Percentiles rank a stretch among this genome's conserved stretches.
phyloP scores from a whole-genome alignment of 2,329 filamentous ascomycete species.

The Tolypocladium album region DNA sequence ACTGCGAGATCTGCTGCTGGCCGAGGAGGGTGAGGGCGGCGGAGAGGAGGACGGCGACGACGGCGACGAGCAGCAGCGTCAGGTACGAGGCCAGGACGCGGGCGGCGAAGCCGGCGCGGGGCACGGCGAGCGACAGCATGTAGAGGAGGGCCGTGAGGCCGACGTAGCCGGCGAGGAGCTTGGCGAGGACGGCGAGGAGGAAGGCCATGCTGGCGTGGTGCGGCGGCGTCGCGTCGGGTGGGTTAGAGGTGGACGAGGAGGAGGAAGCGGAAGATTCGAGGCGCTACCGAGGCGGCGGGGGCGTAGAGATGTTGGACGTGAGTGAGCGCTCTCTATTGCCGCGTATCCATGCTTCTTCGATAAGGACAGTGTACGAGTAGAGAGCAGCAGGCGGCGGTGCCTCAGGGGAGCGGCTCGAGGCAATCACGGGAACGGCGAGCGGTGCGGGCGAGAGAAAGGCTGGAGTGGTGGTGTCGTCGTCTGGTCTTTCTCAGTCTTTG shows the following conservation, averaged over 20 bases:
- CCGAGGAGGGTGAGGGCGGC: conserved; percentile 61
- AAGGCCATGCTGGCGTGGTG: conserved; percentile 19
- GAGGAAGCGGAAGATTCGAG: too few relatives aligned
- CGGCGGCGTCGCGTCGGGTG: not conserved
- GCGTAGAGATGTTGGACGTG: not conserved
- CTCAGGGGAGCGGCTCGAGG: not conserved
- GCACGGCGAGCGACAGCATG: conserved; percentile 46
- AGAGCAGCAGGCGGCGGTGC: not conserved
- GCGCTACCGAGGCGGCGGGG: not conserved
- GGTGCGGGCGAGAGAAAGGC: not conserved
- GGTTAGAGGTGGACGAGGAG: too few relatives aligned
- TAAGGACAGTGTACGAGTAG: not conserved
- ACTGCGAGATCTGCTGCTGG: conserved; percentile 70
- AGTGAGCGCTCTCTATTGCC: not conserved
- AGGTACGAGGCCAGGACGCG: conserved; percentile 58
- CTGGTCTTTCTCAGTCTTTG: not conserved
- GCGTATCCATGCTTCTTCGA: not conserved
- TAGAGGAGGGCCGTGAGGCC: conserved; percentile 47
- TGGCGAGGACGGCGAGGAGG: conserved; percentile 25
- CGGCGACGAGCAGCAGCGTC: conserved; percentile 46
- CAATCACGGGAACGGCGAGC: not conserved
- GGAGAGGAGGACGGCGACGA: conserved; percentile 67
- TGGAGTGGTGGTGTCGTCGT: not conserved
- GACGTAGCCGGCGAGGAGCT: conserved; percentile 40
- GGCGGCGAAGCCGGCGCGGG: conserved; percentile 55